phyloP scores from a whole-genome alignment of 106 monocot genomes.

The Dioscorea alata region DNA sequence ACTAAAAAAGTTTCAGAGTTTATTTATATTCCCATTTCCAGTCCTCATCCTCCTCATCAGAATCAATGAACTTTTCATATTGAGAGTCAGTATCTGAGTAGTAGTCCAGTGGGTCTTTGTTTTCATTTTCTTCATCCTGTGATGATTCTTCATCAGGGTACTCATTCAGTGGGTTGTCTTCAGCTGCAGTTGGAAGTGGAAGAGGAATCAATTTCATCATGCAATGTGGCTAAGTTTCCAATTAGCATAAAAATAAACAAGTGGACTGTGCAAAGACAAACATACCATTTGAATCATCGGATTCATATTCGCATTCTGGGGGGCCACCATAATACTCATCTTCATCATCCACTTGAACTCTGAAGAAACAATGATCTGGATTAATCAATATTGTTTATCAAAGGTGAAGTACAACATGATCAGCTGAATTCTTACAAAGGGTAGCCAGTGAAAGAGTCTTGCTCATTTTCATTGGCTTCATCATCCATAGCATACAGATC shows the following conservation, averaged over 20 bases:
- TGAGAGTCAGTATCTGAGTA: no score
- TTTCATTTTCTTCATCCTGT: no score
- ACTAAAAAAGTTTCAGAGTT: no score
- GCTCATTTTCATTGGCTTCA: slow-evolving; percentile 11
- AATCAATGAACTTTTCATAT: no score
- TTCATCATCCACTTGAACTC: slow-evolving; percentile 60
- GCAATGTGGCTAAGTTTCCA: no score
- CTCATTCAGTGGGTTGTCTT: slow-evolving; percentile 53
- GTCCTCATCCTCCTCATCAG: no score
- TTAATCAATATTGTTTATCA: not conserved
- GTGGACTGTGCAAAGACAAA: not conserved
- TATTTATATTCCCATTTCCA: no score
- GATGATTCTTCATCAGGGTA: slow-evolving; percentile 69
- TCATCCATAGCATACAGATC: slow-evolving; percentile 68
- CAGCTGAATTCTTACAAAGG: slow-evolving; percentile 33
- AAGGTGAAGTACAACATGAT: no score
- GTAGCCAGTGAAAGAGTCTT: slow-evolving; percentile 20
- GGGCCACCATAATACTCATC: slow-evolving; percentile 47
- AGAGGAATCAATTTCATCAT: not conserved
- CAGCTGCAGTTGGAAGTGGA: slow-evolving; percentile 34
- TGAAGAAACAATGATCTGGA: not conserved
- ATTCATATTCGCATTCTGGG: slow-evolving; percentile 43
- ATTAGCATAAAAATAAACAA: not conserved
- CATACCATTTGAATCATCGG: slow-evolving; percentile 87
- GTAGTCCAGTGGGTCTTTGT: no score